These are phyloP conservation scores for Lecanoromycetidae sp. DNA, from an alignment of 2,329 filamentous ascomycete species.

Conservation along the genomic window DNA sequence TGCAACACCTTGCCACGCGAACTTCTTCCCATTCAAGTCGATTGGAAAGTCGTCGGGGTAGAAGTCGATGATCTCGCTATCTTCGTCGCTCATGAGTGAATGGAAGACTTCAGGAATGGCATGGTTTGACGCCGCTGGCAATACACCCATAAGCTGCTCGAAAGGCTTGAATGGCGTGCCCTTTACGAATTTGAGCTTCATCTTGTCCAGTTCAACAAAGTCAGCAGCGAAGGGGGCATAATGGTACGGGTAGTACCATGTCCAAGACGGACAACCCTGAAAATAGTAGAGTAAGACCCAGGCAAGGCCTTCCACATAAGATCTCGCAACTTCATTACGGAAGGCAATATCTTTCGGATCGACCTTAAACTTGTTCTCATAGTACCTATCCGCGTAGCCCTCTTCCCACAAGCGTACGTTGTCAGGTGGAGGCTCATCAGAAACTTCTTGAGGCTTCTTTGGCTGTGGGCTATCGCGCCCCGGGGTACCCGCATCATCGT, in stretches of 20 bases:
- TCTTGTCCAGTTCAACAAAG: conserved; percentile 69
- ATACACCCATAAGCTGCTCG: conserved; percentile 95
- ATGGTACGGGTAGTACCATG: conserved; percentile 98
- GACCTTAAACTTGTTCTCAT: conserved; percentile 89
- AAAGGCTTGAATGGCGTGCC: conserved; percentile 81
- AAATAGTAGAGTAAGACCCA: conserved; percentile 98
- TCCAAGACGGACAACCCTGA: conserved; percentile 96
- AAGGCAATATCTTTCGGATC: conserved; percentile 72
- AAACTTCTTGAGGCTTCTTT: conserved; percentile 32
- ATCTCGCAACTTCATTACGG: conserved; percentile 71
- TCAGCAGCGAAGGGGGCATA: conserved; percentile 96
- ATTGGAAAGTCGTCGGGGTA: conserved; percentile 90
- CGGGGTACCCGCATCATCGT: conserved; percentile 42
- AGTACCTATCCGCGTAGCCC: conserved; percentile 90
- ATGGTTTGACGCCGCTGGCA: conserved; percentile 85
- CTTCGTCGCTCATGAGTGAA: conserved; percentile 71
- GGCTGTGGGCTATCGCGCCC: conserved; percentile 45
- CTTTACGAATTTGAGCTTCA: conserved; percentile 71
- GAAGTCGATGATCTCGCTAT: conserved; percentile 92
- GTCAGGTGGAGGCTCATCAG: conserved; percentile 58
- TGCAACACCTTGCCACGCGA: conserved; percentile 93
- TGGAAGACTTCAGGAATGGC: conserved; percentile 83
- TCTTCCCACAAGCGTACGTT: conserved; percentile 88
- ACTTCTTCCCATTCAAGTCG: conserved; percentile 95
- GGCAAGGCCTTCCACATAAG: conserved; percentile 88